Conservation (phyloP, 345 rosid genomes). For the Turnera subulata region DNA sequence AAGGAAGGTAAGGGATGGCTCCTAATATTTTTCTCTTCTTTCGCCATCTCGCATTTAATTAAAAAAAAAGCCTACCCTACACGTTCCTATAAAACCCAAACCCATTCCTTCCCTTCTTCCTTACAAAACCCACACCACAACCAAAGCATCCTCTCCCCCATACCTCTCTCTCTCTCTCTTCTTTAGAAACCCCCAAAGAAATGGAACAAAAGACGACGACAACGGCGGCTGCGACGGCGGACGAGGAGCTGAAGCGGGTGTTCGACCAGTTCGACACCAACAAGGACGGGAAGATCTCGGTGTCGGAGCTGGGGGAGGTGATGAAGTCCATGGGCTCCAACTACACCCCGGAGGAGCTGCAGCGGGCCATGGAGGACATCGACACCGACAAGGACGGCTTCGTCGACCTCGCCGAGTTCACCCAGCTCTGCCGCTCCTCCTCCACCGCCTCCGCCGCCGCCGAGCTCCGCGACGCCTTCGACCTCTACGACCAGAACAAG, state of each 20-base stretch:
- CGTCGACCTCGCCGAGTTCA: constrained; percentile 62
- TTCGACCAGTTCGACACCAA: constrained; percentile 80
- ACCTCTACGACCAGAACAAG: constrained; percentile 71
- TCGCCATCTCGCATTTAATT: too few species aligned
- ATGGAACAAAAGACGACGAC: too few species aligned
- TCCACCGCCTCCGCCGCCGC: constrained; percentile 26
- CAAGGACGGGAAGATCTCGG: constrained; percentile 89
- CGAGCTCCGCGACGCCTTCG: constrained; percentile 88
- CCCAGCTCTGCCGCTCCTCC: constrained; percentile 49
- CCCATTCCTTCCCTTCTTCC: too few species aligned
- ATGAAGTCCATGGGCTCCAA: constrained; percentile 57
- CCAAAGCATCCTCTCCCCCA: too few species aligned
- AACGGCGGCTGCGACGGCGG: too few species aligned
- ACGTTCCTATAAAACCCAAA: too few species aligned
- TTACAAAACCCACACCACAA: too few species aligned
- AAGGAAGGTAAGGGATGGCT: too few species aligned
- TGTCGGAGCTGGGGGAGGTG: constrained; percentile 55
- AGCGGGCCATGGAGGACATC: constrained; percentile 61
- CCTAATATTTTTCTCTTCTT: too few species aligned
- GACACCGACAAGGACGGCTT: constrained; percentile 75
- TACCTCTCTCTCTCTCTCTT: too few species aligned
- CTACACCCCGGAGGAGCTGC: constrained; percentile 42
- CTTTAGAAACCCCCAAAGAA: too few species aligned
- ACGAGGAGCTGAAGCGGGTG: constrained; percentile 41
- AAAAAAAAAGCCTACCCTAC: too few species aligned